phyloP scores from a whole-genome alignment of 768 basidiomycete species.

The Leccinum subgranulosum region DNA sequence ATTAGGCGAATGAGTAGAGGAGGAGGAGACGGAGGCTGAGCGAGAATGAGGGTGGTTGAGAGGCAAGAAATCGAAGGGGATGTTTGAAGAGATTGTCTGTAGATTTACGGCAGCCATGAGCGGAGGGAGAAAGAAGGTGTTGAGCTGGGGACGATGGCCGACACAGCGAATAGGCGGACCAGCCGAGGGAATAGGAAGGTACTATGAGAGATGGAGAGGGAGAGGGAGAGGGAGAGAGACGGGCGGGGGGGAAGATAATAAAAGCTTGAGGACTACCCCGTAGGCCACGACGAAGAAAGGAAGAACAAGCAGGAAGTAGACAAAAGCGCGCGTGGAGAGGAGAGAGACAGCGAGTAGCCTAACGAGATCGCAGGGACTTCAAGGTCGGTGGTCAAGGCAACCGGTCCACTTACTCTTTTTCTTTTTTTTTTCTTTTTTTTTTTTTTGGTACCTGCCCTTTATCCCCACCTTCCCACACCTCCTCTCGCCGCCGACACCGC shows the following conservation, averaged over 20 bases:
- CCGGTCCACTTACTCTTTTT: constrained; percentile 16
- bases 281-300: constrained; percentile 23
- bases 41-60: constrained; percentile 64
- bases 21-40: constrained; percentile 75
- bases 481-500: background rate
- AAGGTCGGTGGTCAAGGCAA: constrained; percentile 55
- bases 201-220: background rate
- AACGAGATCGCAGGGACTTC: constrained; percentile 33
- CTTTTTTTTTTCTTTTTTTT: background rate
- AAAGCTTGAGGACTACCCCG: constrained; percentile 19
- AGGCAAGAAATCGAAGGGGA: constrained; percentile 72
- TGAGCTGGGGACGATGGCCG: constrained; percentile 28
- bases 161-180: constrained; percentile 48
- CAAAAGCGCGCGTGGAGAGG: constrained; percentile 16
- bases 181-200: constrained; percentile 39
- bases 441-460: constrained; percentile 16
- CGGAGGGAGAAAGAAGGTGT: constrained; percentile 37
- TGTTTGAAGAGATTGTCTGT: constrained; percentile 64
- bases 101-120: constrained; percentile 72
- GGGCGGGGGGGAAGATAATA: constrained; percentile 1
- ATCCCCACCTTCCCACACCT: constrained; percentile 17
- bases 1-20: constrained; percentile 66
- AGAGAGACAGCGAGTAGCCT: constrained; percentile 13
- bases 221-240: background rate
- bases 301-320: constrained; percentile 16